Percentiles rank a stretch among this genome's conserved stretches.
phyloP scores from a whole-genome alignment of 768 basidiomycete species.

The Kwoniella sp. region DNA sequence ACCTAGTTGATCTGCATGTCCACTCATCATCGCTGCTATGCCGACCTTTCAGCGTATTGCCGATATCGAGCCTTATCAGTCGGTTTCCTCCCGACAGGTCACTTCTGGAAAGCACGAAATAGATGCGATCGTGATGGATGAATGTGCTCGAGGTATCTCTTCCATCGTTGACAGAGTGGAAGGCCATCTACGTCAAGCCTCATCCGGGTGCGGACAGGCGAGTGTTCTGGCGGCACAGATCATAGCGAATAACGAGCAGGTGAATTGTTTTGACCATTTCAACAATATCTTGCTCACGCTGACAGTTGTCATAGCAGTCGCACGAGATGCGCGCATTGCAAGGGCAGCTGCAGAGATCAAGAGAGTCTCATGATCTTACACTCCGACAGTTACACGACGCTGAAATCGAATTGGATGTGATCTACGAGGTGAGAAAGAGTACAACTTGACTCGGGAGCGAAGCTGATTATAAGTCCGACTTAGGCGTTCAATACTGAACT shows the following conservation, averaged over 20 bases:
- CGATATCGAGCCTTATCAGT: constrained; percentile 26
- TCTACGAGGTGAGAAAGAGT: constrained; percentile 74
- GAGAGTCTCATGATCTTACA: constrained; percentile 75
- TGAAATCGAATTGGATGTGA: constrained; percentile 84
- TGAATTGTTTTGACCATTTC: constrained; percentile 7
- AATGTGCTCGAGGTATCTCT: constrained; percentile 29
- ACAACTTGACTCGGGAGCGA: neutral
- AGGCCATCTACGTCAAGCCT: constrained; percentile 25
- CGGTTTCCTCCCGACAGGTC: constrained; percentile 15
- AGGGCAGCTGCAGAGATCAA: constrained; percentile 65
- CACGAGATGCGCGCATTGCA: constrained; percentile 67
- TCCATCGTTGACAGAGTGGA: constrained; percentile 41
- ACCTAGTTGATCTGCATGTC: neutral
- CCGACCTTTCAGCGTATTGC: constrained; percentile 33
- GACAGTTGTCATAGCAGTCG: constrained; percentile 7
- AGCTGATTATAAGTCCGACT: constrained; percentile 9
- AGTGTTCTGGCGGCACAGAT: constrained; percentile 18
- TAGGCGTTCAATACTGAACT: constrained; percentile 94
- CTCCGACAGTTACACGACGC: constrained; percentile 75
- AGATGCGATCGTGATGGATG: constrained; percentile 39
- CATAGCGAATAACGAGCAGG: constrained; percentile 19
- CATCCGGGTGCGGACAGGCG: constrained; percentile 28
- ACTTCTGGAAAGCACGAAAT: constrained; percentile 28
- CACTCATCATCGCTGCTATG: constrained; percentile 18
- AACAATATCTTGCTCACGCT: neutral